Base-by-base conservation (phyloP, 495 filamentous ascomycete species). In the Rhizodiscina lignyota region DNA sequence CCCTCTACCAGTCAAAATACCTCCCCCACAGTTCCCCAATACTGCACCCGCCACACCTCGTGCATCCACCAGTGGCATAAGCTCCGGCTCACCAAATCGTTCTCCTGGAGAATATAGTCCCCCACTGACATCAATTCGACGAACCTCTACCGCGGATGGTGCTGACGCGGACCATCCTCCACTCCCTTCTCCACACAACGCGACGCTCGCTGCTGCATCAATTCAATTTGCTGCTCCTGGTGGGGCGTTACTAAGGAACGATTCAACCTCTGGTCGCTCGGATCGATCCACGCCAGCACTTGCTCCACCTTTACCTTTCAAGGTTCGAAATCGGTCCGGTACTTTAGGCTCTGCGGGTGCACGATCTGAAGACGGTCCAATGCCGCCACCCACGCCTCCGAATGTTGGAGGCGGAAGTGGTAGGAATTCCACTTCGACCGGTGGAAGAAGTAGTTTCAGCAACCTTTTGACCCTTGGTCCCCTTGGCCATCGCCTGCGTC, bases 401-500 rank as follows among this genome's bases (percentile, higher is more conserved):
- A 41, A 48, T 21, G 34, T 26, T 12, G 26, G 32, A n/a, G 46
- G 44, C 38, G 72, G 67, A n/a, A 71, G 66, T 16, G 61, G 66
- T 2, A 69, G 83, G 20, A 84, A 77, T 2, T 92, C 85, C 0
- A 79, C 77, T 1, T 92, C 84, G 0, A 87, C 70, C 3, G 75
- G 70, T 15, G 85, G 85, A 1, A 68, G 87, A 28, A 86, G 80
- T 52, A 94, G 89, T 53, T 78, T 99, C 39, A 78, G 84, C 32
- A 85, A 86, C 44, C 64, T 96, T 3, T 77, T 94, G 43, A 79
- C 70, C 19, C 62, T 93, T 15, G 80, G 40, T 79, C 81, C 0
- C 80, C 86, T 30, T 66, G 70, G 2, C 61, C 69, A 4, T 64
- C 64, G 30, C 62, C 64, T 18, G 24, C 24, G 6, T 13, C 6